phyloP scores from a whole-genome alignment of 1,139 yeast species.

The Pneumocystis sp. region DNA sequence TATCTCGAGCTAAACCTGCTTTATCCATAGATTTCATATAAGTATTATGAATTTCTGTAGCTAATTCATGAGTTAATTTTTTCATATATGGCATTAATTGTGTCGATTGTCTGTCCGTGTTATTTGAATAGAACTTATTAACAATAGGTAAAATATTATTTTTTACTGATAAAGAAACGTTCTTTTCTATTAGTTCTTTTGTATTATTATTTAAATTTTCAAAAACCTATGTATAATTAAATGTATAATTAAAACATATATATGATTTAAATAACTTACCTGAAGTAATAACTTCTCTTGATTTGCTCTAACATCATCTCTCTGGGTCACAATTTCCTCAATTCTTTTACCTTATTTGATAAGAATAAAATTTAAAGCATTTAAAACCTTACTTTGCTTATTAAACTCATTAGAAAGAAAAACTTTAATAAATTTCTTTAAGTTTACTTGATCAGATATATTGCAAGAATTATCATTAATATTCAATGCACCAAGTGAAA shows the following conservation, averaged over 20 bases:
- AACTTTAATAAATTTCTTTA: background rate
- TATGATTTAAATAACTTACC: background rate
- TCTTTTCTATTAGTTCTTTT: background rate
- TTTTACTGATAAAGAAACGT: background rate
- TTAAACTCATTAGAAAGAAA: background rate
- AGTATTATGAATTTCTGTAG: background rate
- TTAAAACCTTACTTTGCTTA: background rate
- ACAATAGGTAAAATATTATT: background rate
- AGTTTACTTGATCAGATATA: background rate
- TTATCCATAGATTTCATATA: background rate
- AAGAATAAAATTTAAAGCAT: background rate
- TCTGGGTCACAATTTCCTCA: background rate
- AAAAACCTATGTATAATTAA: background rate
- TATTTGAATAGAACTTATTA: background rate
- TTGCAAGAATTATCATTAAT: background rate
- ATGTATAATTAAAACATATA: background rate
- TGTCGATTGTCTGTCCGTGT: background rate
- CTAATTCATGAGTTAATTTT: background rate
- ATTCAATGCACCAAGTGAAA: background rate
- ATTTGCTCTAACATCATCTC: background rate
- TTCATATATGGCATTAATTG: background rate
- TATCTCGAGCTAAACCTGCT: background rate
- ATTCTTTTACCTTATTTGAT: background rate
- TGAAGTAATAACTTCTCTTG: background rate
- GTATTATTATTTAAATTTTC: background rate